These are phyloP conservation scores for Lecanicillium sp. DNA, from an alignment of 2,329 filamentous ascomycete genomes.

Conservation along the genomic window DNA sequence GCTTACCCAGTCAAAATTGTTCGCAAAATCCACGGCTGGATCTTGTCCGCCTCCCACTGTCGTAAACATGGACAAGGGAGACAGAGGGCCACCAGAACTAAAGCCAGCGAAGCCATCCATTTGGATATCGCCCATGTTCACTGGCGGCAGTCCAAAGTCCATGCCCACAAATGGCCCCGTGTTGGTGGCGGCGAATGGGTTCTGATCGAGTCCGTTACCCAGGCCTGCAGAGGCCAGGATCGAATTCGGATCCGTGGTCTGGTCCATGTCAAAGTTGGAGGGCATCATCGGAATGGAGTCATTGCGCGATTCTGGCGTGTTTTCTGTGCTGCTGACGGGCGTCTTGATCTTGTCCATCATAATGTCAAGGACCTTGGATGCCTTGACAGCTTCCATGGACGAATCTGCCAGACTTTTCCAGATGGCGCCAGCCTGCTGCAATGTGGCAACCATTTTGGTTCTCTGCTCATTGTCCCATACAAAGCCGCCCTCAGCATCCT, in stretches of 20 bases:
- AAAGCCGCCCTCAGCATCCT: conserved; percentile 35
- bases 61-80: conserved; percentile 47
- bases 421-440: conserved; percentile 67
- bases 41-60: conserved; percentile 26
- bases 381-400: conserved; percentile 88
- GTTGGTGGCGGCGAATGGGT: conserved; percentile 28
- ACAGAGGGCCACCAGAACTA: conserved; percentile 19
- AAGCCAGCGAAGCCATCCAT: conserved; percentile 18
- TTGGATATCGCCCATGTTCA: conserved; percentile 22
- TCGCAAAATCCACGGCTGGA: conserved; percentile 33
- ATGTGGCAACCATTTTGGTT: conserved; percentile 65
- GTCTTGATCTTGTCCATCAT: conserved; percentile 70
- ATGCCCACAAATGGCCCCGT: conserved; percentile 33
- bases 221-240: conserved; percentile 18
- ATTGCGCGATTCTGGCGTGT: conserved; percentile 9
- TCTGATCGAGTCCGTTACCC: conserved; percentile 8
- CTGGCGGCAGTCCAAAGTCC: conserved; percentile 30
- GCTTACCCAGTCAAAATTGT: conserved; percentile 54
- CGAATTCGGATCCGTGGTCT: conserved; percentile 15
- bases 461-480: conserved; percentile 55
- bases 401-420: conserved; percentile 72
- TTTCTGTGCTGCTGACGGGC: conserved; percentile 8
- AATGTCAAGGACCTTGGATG: conserved; percentile 68
- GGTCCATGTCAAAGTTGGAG: conserved; percentile 32
- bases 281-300: conserved; percentile 17